Evolutionary conservation across 192 early-diverging fungal genomes (phyloP), one percentile per base, ranked within the genome.

Genomic region (Phycomyces nitens): DNA sequence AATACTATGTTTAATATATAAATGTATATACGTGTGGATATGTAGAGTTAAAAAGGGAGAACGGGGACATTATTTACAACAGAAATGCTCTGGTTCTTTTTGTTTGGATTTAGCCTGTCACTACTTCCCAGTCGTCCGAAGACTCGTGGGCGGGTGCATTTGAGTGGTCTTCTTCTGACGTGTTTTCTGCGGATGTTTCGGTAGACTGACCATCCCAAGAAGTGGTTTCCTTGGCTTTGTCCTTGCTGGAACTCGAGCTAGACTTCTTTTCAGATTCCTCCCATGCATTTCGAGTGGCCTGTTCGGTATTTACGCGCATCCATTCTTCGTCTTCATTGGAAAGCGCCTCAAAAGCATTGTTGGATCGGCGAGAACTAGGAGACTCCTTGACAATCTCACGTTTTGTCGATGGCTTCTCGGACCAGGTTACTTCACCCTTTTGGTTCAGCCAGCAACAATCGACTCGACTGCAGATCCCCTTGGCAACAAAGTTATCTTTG

Each of bases 361-460:
- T 18, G 18, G 12, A 18, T n/a, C 44, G 44, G 3, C 18, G 2
- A 47, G 15, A 3, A 11, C 12, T 47, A 6, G 44, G 2, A 3
- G 18, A 14, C 2, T 3, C 2, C 2, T 14, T n/a, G 44, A 18
- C 12, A 47, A 18, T 18, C 3, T 14, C 44, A 6, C 15, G 44
- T 11, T 3, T 14, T 47, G 3, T 47, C 1, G 44, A 7, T 11
- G 24, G 21, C 18, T 62, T 69, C 57, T 69, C 77, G 9, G 72
- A 73, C 65, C 81, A 79, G 5, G 75, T 72, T 0, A 85, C 69
- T 29, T 81, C 73, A 21, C 69, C 79, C 23, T 80, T 71, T 16
- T 72, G 64, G 51, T 85, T 82, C 9, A 85, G 73, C 83, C 83
- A 85, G 65, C 83, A 85, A 14, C 80, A 72, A 49, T 79, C 79